Evolutionary conservation across 352 stramenopile genomes (phyloP), one percentile per base, ranked within the genome.

Genomic region (Pythium coloratum): DNA sequence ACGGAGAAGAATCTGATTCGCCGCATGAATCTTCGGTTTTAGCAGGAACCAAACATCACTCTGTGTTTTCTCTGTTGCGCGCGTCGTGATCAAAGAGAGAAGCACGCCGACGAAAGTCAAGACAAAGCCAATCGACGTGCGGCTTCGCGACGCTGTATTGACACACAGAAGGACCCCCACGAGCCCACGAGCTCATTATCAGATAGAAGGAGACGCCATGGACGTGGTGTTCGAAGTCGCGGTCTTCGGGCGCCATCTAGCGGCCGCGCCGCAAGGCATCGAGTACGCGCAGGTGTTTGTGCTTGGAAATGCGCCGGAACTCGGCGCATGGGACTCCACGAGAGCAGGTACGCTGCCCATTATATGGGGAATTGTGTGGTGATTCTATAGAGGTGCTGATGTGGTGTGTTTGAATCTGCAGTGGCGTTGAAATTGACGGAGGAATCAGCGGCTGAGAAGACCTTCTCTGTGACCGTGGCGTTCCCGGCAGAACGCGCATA

Each of bases 321-420:
- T 94, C 9, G 86, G 86, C 30, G 72, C 76, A 9, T 94, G 86
- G 86, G 75, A 90, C 65, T 62, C 76, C 12, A 72, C 74, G 20
- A 69, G 76, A 50, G 86, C 84, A 50, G 78, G 84, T 90, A 63
- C 4, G 51, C n/a, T 7, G 30, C 14, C 59, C 38, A 9, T 2
- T 20, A 58, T 1, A 28, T 33, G 34, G 30, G n/a, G 33, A 40
- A 1, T 13, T 6, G 16, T 18, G 12, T 63, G 9, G 10, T 8
- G 24, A n/a, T 34, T 66, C 24, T 16, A 64, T 38, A 42, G 59
- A 55, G 18, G 30, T 10, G 49, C 7, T 57, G 14, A 24, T 54
- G 6, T 3, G 47, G 13, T 55, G 40, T 44, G 20, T 26, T 20
- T 61, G 8, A 33, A 42, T 20, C 9, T 66, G 55, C 38, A 90